Evolutionary conservation across 441 rosid genomes (phyloP).

Genomic region (Capsella rubella): DNA sequence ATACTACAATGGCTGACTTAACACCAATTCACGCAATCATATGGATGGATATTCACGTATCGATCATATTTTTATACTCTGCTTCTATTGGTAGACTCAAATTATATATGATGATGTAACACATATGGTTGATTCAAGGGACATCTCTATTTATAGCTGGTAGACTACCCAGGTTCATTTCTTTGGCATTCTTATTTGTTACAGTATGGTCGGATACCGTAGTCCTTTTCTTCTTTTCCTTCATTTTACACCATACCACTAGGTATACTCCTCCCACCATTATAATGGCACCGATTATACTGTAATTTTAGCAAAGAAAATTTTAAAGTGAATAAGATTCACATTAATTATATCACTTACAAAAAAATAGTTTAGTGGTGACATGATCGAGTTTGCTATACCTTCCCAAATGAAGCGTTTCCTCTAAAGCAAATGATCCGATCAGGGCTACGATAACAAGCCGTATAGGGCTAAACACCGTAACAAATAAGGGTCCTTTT

Average conservation of each 20-base stretch:
- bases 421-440: slow-evolving; percentile 49
- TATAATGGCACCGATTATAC: slow-evolving; percentile 43
- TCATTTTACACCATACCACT: slow-evolving; percentile 48
- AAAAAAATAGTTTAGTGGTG: slow-evolving; percentile 4
- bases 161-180: slow-evolving; percentile 18
- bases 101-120: slow-evolving; percentile 6
- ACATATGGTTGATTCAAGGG: slow-evolving; percentile 25
- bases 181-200: slow-evolving; percentile 32
- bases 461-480: slow-evolving; percentile 50
- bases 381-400: slow-evolving; percentile 19
- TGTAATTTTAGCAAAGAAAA: slow-evolving; percentile 1
- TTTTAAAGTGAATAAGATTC: neutral
- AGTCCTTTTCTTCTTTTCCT: slow-evolving; percentile 35
- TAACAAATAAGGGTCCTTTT: slow-evolving; percentile 50
- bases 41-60: neutral
- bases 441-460: slow-evolving; percentile 49
- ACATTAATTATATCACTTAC: neutral
- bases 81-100: neutral
- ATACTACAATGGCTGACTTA: neutral
- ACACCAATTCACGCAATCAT: neutral
- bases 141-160: slow-evolving; percentile 25
- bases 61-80: neutral
- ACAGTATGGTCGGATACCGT: slow-evolving; percentile 7
- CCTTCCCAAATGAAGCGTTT: slow-evolving; percentile 52
- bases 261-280: slow-evolving; percentile 45